Evolutionary conservation across 768 basidiomycete species (phyloP), one percentile per base, ranked within the genome.

Genomic region (Hysterangium stoloniferum): DNA sequence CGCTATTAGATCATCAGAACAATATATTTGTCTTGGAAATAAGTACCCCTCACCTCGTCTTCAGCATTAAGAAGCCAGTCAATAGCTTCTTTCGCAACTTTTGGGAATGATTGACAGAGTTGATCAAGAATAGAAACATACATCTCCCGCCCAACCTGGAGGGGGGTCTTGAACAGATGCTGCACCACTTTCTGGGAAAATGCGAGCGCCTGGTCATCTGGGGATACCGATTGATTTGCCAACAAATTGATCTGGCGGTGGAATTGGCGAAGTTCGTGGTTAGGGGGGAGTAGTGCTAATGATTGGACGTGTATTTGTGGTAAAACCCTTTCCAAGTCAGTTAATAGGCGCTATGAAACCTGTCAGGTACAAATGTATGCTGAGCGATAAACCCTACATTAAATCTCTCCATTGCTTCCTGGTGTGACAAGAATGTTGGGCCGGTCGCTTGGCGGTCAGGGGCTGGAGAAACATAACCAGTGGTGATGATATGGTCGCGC

Each of bases 121-220:
- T 91, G 85, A 52, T 93, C 86, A 12, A 99, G 71, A 38, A 99
- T 71, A 37, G 84, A 79, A 33, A 92, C 93, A 63, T 92, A 99
- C 8, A 96, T 85, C 64, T 99, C 94, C 47, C 95, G 79, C 0
- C 88, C 92, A 50, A 99, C 75, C 57, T 87, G 82, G 2, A 80
- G 80, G 4, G 78, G 74, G 1, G 88, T 88, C 71, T 94, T 94
- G 73, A 93, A 99, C 52, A 99, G 67, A 29, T 93, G 73, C 63
- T 96, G 94, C 4, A 98, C 95, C 49, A 95, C 86, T 69, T 96
- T 95, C 67, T 99, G 95, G 1, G 95, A 93, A 72, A 96, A 93
- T 58, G 82, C 75, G 52, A 98, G 71, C 1, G 93, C 89, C 2
- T 92, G 95, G 45, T 87, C 84, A 51, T 89, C 84, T 55, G 81